Conservation (phyloP, 176 grass and related monocot genomes). For the Hsuehochloa calcarea region DNA sequence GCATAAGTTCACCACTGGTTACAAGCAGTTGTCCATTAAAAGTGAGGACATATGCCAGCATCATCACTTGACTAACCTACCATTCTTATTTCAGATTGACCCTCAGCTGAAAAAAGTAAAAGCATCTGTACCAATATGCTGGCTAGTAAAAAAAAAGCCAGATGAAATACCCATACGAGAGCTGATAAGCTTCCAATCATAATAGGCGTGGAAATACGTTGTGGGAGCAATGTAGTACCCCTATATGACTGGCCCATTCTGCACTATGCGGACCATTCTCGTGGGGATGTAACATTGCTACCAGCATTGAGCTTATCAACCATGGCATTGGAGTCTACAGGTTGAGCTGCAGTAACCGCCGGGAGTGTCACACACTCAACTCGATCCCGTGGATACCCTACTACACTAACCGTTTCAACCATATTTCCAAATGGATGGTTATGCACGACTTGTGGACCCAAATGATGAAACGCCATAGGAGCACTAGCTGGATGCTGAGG, state of each 20-base stretch:
- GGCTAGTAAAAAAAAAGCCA: conserved; percentile 44
- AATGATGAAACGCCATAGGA: conserved; percentile 41
- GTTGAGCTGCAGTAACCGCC: conserved; percentile 50
- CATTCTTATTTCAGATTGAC: conserved; percentile 53
- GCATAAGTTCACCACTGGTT: conserved; percentile 27
- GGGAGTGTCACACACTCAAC: conserved; percentile 38
- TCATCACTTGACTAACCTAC: conserved; percentile 49
- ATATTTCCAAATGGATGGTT: conserved; percentile 60
- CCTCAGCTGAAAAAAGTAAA: conserved; percentile 47
- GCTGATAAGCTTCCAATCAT: conserved; percentile 21
- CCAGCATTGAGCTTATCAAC: conserved; percentile 72
- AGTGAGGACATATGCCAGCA: conserved; percentile 50
- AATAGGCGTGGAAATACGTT: conserved; percentile 1
- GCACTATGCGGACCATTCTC: conserved; percentile 55
- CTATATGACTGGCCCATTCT: neutral
- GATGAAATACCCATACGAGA: conserved; percentile 19
- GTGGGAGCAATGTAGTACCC: neutral
- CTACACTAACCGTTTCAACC: conserved; percentile 62
- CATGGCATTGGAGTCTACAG: conserved; percentile 52
- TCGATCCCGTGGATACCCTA: conserved; percentile 76
- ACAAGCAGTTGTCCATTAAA: conserved; percentile 55
- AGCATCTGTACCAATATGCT: conserved; percentile 41
- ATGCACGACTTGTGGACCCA: conserved; percentile 49
- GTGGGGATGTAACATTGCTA: conserved; percentile 52
- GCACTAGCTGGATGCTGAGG: conserved; percentile 41